These are phyloP conservation scores for Xylariaceae sp. DNA, from an alignment of 2,329 filamentous ascomycete species.

Conservation along the genomic window DNA sequence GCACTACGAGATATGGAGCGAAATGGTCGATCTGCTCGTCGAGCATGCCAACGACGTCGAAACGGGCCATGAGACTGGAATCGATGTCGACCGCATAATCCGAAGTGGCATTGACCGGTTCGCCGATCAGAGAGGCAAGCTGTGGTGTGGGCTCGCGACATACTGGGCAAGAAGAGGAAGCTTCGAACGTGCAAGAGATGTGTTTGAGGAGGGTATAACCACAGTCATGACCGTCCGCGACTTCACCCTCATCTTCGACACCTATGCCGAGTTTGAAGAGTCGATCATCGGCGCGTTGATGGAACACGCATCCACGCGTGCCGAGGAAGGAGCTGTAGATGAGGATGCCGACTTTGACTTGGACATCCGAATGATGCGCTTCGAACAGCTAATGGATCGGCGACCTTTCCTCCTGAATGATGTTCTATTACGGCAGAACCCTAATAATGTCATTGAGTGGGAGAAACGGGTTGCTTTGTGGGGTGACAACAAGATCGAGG, in stretches of 20 bases:
- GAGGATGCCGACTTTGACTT: slow-evolving; percentile 88
- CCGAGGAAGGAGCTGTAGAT: slow-evolving; percentile 73
- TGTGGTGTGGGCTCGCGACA: slow-evolving; percentile 91
- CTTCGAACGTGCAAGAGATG: slow-evolving; percentile 87
- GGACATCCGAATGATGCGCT: slow-evolving; percentile 95
- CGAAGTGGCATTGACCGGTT: slow-evolving; percentile 88
- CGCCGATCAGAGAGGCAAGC: slow-evolving; percentile 86
- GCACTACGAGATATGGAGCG: slow-evolving; percentile 93
- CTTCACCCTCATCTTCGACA: slow-evolving; percentile 94
- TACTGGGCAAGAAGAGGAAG: slow-evolving; percentile 94
- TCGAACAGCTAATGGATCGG: slow-evolving; percentile 96
- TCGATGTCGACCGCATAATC: slow-evolving; percentile 89
- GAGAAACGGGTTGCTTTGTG: slow-evolving; percentile 93
- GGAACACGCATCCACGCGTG: slow-evolving; percentile 75
- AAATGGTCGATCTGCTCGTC: slow-evolving; percentile 93
- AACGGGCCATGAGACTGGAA: slow-evolving; percentile 73
- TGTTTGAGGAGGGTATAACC: slow-evolving; percentile 93
- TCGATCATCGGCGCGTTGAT: slow-evolving; percentile 88
- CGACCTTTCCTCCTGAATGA: slow-evolving; percentile 95
- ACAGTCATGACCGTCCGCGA: slow-evolving; percentile 98
- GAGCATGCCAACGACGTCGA: slow-evolving; percentile 84
- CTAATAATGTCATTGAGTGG: slow-evolving; percentile 95
- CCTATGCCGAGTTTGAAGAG: slow-evolving; percentile 95
- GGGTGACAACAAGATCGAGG: slow-evolving; percentile 87
- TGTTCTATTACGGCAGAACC: slow-evolving; percentile 90